phyloP scores from a whole-genome alignment of 2,329 filamentous ascomycete genomes.

The Calonectria pteridis region DNA sequence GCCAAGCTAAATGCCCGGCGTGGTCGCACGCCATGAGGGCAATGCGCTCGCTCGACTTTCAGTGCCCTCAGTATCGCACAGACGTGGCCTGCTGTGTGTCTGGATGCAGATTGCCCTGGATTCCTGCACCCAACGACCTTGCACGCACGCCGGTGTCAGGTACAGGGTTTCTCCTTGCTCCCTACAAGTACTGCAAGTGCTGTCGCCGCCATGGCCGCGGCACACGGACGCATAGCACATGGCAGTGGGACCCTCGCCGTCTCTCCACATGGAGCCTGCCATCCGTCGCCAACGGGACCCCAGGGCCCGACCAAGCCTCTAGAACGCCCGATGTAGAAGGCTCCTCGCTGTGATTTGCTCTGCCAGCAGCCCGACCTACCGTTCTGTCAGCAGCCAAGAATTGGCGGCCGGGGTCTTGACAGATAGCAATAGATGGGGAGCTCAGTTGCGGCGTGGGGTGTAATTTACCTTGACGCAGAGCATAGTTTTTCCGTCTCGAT shows the following conservation, averaged over 20 bases:
- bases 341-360: constrained; percentile 14
- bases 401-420: constrained; percentile 24
- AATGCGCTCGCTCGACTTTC: not conserved
- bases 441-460: constrained; percentile 33
- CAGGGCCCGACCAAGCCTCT: constrained; percentile 27
- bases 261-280: constrained; percentile 40
- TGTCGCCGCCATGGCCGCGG: constrained; percentile 36
- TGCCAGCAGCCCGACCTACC: constrained; percentile 32
- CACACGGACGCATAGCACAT: constrained; percentile 43
- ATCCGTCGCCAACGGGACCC: constrained; percentile 35
- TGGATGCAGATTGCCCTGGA: not conserved
- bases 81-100: not conserved
- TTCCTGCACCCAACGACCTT: constrained; percentile 9
- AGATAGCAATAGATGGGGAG: constrained; percentile 29
- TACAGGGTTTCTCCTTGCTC: constrained; percentile 34
- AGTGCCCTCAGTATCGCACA: not conserved
- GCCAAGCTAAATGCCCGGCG: not conserved
- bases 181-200: constrained; percentile 19
- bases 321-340: constrained; percentile 26
- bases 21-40: not conserved
- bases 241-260: constrained; percentile 38
- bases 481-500: constrained; percentile 24
- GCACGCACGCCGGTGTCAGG: constrained; percentile 12
- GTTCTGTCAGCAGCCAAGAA: constrained; percentile 22
- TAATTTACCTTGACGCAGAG: constrained; percentile 33